Evolutionary conservation across 805 yeast species (phyloP), one percentile per base, ranked within the genome.

Genomic region (Candida pini): DNA sequence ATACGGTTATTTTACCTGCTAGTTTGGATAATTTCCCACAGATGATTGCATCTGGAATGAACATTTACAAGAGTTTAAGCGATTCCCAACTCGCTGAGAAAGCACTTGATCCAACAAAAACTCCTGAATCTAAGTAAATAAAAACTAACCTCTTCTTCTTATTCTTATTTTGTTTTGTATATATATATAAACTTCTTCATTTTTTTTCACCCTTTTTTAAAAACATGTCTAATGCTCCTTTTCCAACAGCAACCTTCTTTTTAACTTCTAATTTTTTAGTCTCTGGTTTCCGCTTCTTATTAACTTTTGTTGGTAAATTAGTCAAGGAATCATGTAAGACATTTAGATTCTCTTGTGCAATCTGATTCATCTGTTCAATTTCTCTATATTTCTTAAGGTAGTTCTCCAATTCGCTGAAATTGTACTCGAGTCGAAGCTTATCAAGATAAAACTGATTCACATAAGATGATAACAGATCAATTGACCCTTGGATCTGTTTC

Each of bases 1-100:
- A 82, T 51, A 81, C 92, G 1, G 69, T 86, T 13, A 79, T 85
- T 24, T 69, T 85, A 18, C 95, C 95, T 12, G 71, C 87, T 9
- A 80, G 79, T 36, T 60, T 85, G 54, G 80, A 83, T 43, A 88
- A 85, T 49, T 63, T 85, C 55, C 78, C 89, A 31, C 67, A 76
- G 18, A 70, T 81, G 64, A 79, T 85, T 60, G 85, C 88, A 22
- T 69, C 83, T 40, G 94, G 94, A 0, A 58, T 84, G 71, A 73
- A 82, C 29, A 81, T 85, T 43, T 81, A 72, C 58, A 72, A 79
- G 44, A 68, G 42, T 18, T 36, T 49, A 18, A 45, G 39, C 35
- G 38, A 40, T 25, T 29, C 32, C 17, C 43, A 72, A 44, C 66
- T 80, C 44, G 62, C 58, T 23, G 46, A 54, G 30, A 38, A 44